A percentile compares a stretch with the other conserved stretches of the same genome.
Conservation (phyloP, 2,329 filamentous ascomycete genomes). For the Xylariaceae sp. region DNA sequence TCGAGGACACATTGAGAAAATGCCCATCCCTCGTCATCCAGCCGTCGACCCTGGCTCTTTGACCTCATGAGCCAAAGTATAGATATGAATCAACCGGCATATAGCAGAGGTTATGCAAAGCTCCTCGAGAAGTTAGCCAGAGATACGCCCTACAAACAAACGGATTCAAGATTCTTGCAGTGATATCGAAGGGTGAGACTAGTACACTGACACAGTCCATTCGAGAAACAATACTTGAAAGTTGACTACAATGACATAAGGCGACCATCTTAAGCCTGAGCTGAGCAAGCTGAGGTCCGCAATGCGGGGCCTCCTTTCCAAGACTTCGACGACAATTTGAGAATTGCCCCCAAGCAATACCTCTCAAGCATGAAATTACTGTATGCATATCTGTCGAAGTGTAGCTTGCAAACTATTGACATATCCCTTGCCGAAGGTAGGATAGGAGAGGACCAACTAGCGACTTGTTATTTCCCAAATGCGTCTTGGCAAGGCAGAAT, state of each 20-base stretch:
- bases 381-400: conserved; percentile 20
- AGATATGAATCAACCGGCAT: background rate
- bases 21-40: background rate
- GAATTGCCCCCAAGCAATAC: conserved; percentile 11
- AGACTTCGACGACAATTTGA: conserved; percentile 13
- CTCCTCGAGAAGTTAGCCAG: background rate
- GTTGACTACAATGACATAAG: conserved; percentile 14
- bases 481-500: conserved; percentile 30
- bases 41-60: background rate
- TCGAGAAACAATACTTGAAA: conserved; percentile 1
- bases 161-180: background rate
- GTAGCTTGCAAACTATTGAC: conserved; percentile 18
- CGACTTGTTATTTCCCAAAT: conserved; percentile 17
- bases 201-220: background rate
- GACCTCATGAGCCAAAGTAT: background rate
- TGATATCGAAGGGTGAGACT: background rate
- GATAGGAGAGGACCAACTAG: conserved; percentile 6
- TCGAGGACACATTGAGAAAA: too few relatives aligned
- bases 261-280: conserved; percentile 7
- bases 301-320: background rate
- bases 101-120: background rate
- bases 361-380: conserved; percentile 16
- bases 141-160: background rate
- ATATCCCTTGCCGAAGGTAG: conserved; percentile 2
- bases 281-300: conserved; percentile 23